Percentiles rank a stretch among this genome's conserved stretches.
phyloP scores from a whole-genome alignment of 345 rosid genomes.

The Citrus sp. region DNA sequence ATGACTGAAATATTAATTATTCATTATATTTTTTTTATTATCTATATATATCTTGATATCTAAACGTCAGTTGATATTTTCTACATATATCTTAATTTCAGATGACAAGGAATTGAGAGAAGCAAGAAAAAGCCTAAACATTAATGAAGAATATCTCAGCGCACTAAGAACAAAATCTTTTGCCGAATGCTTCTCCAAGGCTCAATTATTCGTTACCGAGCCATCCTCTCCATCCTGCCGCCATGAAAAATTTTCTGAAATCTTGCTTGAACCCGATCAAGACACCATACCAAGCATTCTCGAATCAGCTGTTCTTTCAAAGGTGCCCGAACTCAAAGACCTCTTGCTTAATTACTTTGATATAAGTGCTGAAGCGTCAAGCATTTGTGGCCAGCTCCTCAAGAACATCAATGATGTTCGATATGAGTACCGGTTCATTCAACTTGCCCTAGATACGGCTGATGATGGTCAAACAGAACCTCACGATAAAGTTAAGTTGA shows the following conservation, averaged over 20 bases:
- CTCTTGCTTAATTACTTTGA: conserved; percentile 37
- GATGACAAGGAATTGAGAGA: conserved; percentile 20
- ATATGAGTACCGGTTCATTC: conserved; percentile 15
- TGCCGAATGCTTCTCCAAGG: conserved; percentile 35
- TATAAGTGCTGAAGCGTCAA: conserved; percentile 42
- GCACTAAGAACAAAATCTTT: conserved; percentile 46
- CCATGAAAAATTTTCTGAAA: conserved; percentile 20
- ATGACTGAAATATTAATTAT: too few relatives aligned
- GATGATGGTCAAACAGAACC: conserved; percentile 10
- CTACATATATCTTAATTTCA: conserved; percentile 4
- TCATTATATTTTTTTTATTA: too few relatives aligned
- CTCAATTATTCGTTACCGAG: conserved; percentile 26
- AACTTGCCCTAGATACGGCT: conserved; percentile 13
- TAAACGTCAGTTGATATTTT: neutral
- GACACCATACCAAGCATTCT: conserved; percentile 31
- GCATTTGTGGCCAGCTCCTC: conserved; percentile 33
- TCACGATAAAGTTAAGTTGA: neutral
- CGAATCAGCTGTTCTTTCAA: conserved; percentile 26
- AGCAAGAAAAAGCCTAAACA: conserved; percentile 28
- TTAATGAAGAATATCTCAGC: conserved; percentile 38
- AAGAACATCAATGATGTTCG: conserved; percentile 25
- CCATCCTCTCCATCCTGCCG: conserved; percentile 20
- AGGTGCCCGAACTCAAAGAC: conserved; percentile 28
- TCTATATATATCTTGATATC: neutral
- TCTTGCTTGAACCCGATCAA: conserved; percentile 42